Conservation (phyloP, 768 basidiomycete genomes). For the Suillus weaverae region DNA sequence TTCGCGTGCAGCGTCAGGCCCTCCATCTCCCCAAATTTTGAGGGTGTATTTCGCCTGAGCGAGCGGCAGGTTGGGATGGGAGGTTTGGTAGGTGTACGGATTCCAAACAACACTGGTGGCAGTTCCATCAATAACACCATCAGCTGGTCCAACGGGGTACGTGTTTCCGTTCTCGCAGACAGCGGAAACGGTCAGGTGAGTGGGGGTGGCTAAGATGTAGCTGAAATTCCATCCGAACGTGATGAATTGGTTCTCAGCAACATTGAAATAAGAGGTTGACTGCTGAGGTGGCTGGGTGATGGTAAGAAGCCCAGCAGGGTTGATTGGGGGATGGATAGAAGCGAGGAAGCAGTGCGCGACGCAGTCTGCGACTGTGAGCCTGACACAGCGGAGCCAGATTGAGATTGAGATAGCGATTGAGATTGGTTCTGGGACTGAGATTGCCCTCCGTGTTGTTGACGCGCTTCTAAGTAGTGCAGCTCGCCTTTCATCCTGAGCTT, state of each 20-base stretch:
- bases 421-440: not conserved
- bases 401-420: slow-evolving; percentile 12
- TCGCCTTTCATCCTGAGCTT: not conserved
- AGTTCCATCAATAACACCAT: slow-evolving; percentile 69
- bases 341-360: slow-evolving; percentile 9
- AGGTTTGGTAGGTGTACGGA: slow-evolving; percentile 68
- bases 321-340: slow-evolving; percentile 45
- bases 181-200: slow-evolving; percentile 77
- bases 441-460: slow-evolving; percentile 11
- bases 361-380: slow-evolving; percentile 10
- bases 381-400: slow-evolving; percentile 11
- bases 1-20: slow-evolving; percentile 54
- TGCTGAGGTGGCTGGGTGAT: slow-evolving; percentile 83
- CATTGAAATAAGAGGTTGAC: slow-evolving; percentile 85
- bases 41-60: slow-evolving; percentile 78
- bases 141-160: slow-evolving; percentile 80
- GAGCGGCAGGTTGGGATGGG: slow-evolving; percentile 60
- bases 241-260: slow-evolving; percentile 68
- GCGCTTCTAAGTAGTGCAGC: not conserved
- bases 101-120: slow-evolving; percentile 81
- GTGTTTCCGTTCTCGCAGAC: slow-evolving; percentile 86
- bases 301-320: slow-evolving; percentile 65
- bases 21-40: slow-evolving; percentile 80
- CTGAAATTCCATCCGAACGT: slow-evolving; percentile 95
- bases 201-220: slow-evolving; percentile 66